Percentiles rank a stretch among this genome's conserved stretches.
Conservation (phyloP, 805 yeast genomes). For the Cyberlindnera maclurae region DNA sequence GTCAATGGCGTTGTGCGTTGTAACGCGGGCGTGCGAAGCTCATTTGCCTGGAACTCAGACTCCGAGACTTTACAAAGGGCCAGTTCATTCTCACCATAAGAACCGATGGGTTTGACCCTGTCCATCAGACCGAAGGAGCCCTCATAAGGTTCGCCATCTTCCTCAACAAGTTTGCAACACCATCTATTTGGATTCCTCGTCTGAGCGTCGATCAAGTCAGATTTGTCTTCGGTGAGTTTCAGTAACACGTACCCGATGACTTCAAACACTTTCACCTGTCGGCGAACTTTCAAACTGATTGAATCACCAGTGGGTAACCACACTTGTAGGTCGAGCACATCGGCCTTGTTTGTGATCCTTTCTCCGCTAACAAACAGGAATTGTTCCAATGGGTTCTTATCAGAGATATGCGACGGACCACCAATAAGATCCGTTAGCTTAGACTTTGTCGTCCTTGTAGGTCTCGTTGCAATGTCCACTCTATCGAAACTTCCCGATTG, state of each 20-base stretch:
- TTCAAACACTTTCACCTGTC: constrained; percentile 40
- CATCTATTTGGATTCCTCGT: constrained; percentile 54
- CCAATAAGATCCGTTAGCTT: constrained; percentile 39
- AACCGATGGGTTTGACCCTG: constrained; percentile 52
- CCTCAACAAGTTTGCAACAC: constrained; percentile 80
- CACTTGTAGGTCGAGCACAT: constrained; percentile 19
- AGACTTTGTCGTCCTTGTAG: constrained; percentile 21
- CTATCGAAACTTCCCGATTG: constrained; percentile 2
- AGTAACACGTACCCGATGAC: constrained; percentile 49
- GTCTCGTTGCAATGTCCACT: neutral
- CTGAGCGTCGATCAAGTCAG: constrained; percentile 5
- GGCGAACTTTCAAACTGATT: constrained; percentile 23
- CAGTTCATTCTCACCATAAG: constrained; percentile 77
- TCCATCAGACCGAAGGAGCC: constrained; percentile 83
- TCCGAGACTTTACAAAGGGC: constrained; percentile 60
- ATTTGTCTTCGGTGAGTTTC: constrained; percentile 4
- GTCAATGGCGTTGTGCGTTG: constrained; percentile 42
- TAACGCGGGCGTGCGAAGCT: neutral
- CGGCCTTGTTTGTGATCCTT: constrained; percentile 15
- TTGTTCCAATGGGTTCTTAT: constrained; percentile 36
- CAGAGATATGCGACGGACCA: constrained; percentile 21
- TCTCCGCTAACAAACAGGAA: constrained; percentile 32
- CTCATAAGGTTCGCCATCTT: constrained; percentile 89
- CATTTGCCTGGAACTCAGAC: constrained; percentile 36
- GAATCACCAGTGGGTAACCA: constrained; percentile 22